Conservation (phyloP, 2,329 filamentous ascomycete species). For the Colletotrichum sublineola region DNA sequence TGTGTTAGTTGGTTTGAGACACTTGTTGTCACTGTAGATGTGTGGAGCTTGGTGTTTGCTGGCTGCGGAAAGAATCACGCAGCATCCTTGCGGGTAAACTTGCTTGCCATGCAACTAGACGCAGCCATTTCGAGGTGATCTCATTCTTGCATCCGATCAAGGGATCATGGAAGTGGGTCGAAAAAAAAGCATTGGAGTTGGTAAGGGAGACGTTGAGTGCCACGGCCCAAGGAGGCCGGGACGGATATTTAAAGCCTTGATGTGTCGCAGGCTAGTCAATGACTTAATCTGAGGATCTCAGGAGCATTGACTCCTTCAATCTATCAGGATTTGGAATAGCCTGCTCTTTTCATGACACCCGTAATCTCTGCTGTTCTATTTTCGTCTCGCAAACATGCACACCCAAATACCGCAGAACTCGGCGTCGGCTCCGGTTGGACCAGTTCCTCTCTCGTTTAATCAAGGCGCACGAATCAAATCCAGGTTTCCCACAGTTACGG, state of each 20-base stretch:
- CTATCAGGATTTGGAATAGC: conserved; percentile 32
- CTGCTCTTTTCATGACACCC: conserved; percentile 21
- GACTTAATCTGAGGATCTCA: conserved; percentile 12
- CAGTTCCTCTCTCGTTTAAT: conserved; percentile 22
- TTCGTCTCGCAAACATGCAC: conserved; percentile 35
- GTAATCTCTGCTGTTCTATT: conserved; percentile 29
- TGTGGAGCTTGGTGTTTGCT: conserved; percentile 16
- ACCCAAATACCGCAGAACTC: conserved; percentile 3
- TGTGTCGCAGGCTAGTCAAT: conserved; percentile 4
- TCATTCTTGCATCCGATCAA: conserved; percentile 21
- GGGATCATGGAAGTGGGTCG: conserved; percentile 15
- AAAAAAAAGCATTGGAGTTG: background rate
- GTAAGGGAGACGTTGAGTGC: background rate
- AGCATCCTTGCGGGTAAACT: conserved; percentile 5
- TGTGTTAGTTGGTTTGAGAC: conserved; percentile 11
- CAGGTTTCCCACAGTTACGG: conserved; percentile 36
- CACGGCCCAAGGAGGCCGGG: conserved; percentile 14
- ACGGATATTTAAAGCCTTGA: conserved; percentile 36
- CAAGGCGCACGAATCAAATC: conserved; percentile 32
- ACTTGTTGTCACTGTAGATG: background rate
- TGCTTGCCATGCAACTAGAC: conserved; percentile 38
- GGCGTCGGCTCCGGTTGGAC: conserved; percentile 34
- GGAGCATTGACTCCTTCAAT: conserved; percentile 34
- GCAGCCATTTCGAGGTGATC: conserved; percentile 22
- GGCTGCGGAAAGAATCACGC: conserved; percentile 11